A percentile compares a stretch with the other conserved stretches of the same genome.
These are phyloP conservation scores for Cercospora beticola DNA, from an alignment of 2,329 filamentous ascomycete genomes.

Conservation along the genomic window DNA sequence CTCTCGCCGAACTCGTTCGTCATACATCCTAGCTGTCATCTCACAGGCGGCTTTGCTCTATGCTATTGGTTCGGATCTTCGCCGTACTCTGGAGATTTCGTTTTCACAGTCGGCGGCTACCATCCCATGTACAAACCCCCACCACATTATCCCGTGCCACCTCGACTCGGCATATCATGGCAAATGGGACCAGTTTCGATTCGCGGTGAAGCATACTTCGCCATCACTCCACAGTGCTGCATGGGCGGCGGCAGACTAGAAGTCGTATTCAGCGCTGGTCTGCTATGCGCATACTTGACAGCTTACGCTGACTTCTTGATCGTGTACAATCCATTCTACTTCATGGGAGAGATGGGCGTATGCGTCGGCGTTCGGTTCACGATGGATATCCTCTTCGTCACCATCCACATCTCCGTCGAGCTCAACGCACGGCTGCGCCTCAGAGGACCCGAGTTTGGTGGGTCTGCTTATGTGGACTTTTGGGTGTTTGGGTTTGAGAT, in stretches of 20 bases:
- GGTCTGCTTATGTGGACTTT: background rate
- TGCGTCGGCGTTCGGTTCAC: conserved; percentile 6
- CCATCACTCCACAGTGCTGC: conserved; percentile 11
- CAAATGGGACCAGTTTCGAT: background rate
- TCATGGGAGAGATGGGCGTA: conserved; percentile 10
- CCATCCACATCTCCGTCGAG: conserved; percentile 2
- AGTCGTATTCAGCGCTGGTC: conserved; percentile 3
- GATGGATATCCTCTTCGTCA: conserved; percentile 9
- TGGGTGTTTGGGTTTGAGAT: background rate
- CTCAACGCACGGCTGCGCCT: conserved; percentile 3
- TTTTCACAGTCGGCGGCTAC: background rate
- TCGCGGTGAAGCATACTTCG: conserved; percentile 18
- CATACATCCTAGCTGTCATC: conserved; percentile 1
- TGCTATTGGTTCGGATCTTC: background rate
- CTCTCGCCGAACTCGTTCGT: conserved; percentile 14
- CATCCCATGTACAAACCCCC: background rate
- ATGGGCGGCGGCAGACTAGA: conserved; percentile 15
- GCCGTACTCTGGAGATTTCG: background rate
- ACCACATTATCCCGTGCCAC: background rate
- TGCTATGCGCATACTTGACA: conserved; percentile 7
- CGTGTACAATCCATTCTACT: conserved; percentile 16
- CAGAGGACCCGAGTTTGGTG: background rate
- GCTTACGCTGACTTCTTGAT: conserved; percentile 15
- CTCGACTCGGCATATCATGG: background rate
- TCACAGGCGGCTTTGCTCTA: background rate